Conservation (phyloP, 257 asterid genomes). For the Thymus quinquecostatus region DNA sequence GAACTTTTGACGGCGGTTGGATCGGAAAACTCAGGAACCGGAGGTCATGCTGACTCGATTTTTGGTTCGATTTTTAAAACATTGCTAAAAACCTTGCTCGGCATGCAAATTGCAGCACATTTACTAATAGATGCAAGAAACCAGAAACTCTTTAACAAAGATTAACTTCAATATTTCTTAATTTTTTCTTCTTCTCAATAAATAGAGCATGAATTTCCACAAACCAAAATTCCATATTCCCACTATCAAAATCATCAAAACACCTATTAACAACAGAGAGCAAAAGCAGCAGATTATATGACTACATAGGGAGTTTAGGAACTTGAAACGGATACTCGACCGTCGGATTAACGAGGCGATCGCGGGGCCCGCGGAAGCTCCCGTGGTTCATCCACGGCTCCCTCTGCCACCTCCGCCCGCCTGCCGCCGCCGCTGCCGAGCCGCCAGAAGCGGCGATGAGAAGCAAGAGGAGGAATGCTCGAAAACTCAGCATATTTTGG, state of each 20-base stretch:
- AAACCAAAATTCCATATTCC: background rate
- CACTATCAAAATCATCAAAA: too few species aligned
- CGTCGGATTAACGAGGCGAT: constrained; percentile 50
- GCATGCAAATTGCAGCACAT: background rate
- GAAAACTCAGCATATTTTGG: constrained; percentile 38
- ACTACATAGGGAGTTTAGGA: constrained; percentile 47
- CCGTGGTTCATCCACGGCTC: constrained; percentile 65
- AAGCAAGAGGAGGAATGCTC: constrained; percentile 41
- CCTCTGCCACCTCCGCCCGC: constrained; percentile 43
- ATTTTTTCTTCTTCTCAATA: background rate
- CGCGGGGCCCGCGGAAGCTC: constrained; percentile 54
- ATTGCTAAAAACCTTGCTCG: background rate
- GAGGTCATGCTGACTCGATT: too few species aligned
- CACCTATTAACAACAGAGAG: background rate
- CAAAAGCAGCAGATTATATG: background rate
- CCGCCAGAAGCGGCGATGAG: constrained; percentile 39
- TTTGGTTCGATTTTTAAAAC: too few species aligned
- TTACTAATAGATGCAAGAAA: too few species aligned
- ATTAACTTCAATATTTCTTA: background rate
- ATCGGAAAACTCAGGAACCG: too few species aligned
- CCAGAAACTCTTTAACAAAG: background rate
- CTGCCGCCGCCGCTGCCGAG: constrained; percentile 21
- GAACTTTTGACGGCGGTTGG: too few species aligned
- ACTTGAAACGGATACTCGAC: constrained; percentile 37
- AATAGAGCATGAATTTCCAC: too few species aligned